Evolutionary conservation across 1,139 yeast genomes (phyloP).

Genomic region (Pichia sp.): DNA sequence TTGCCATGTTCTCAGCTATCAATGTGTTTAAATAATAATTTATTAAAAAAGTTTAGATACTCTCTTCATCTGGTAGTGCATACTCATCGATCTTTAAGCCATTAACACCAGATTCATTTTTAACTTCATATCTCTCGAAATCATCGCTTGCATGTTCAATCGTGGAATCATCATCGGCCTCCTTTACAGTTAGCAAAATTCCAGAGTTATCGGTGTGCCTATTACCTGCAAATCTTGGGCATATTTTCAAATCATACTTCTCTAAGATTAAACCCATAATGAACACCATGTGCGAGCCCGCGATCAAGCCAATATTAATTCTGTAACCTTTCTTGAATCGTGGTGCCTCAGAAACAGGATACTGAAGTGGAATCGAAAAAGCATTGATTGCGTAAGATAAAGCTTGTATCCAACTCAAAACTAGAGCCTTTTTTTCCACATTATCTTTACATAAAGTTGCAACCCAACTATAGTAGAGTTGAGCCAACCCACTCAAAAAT

Average conservation of each 20-base stretch:
- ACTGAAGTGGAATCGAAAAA: not conserved
- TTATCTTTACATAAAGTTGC: not conserved
- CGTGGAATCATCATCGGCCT: not conserved
- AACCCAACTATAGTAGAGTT: not conserved
- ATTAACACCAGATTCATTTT: too few species aligned
- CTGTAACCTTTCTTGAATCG: not conserved
- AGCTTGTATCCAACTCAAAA: not conserved
- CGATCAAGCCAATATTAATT: not conserved
- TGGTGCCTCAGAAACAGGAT: not conserved
- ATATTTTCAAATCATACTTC: not conserved
- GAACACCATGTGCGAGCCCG: not conserved
- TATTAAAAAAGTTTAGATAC: too few species aligned
- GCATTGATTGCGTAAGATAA: not conserved
- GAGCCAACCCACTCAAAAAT: not conserved
- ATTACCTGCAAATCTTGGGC: not conserved
- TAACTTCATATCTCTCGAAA: too few species aligned
- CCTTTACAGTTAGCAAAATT: too few species aligned
- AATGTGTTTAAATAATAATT: too few species aligned
- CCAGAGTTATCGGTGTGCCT: not conserved
- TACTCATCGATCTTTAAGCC: too few species aligned
- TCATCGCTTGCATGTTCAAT: not conserved
- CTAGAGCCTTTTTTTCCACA: not conserved
- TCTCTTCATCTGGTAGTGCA: too few species aligned
- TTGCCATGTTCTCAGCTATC: too few species aligned
- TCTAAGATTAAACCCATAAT: not conserved